Conservation (phyloP, 2,329 filamentous ascomycete species). For the Sporothrix brasiliensis region DNA sequence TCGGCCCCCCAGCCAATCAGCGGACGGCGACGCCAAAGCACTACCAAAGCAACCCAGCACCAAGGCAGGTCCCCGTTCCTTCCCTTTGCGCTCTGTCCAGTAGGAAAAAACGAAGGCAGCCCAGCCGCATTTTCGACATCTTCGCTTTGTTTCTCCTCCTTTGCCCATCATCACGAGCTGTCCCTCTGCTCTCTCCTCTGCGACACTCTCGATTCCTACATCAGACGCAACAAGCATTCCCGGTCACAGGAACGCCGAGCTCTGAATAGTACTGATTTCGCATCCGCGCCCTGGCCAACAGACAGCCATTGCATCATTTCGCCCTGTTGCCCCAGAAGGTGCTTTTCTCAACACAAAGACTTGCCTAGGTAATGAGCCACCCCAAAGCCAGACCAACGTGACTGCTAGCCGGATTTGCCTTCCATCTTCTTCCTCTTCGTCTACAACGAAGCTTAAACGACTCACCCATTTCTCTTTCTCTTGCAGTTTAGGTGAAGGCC, state of each 20-base stretch:
- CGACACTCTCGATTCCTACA: conserved; percentile 3
- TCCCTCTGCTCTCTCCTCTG: background rate
- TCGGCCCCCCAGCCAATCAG: conserved; percentile 30
- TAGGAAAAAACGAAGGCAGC: conserved; percentile 32
- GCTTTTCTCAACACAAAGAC: conserved; percentile 9
- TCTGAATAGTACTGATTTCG: conserved; percentile 2
- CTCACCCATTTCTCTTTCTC: conserved; percentile 7
- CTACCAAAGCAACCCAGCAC: conserved; percentile 19
- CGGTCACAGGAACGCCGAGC: conserved; percentile 31
- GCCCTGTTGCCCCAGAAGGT: background rate
- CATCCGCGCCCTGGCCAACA: background rate
- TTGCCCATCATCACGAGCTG: conserved; percentile 29
- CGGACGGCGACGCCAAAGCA: conserved; percentile 20
- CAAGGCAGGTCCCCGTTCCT: conserved; percentile 20
- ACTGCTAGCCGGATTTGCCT: background rate
- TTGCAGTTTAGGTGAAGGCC: background rate
- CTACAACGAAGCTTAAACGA: conserved; percentile 16
- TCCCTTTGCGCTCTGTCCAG: conserved; percentile 31
- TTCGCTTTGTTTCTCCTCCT: conserved; percentile 24
- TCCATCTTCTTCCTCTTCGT: background rate
- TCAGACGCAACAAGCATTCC: conserved; percentile 30
- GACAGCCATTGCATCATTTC: background rate
- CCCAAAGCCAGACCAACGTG: conserved; percentile 14
- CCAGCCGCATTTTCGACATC: conserved; percentile 36
- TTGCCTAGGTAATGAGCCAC: conserved; percentile 22